Evolutionary conservation across 257 asterid species (phyloP).

Genomic region (Penstemon barbatus): DNA sequence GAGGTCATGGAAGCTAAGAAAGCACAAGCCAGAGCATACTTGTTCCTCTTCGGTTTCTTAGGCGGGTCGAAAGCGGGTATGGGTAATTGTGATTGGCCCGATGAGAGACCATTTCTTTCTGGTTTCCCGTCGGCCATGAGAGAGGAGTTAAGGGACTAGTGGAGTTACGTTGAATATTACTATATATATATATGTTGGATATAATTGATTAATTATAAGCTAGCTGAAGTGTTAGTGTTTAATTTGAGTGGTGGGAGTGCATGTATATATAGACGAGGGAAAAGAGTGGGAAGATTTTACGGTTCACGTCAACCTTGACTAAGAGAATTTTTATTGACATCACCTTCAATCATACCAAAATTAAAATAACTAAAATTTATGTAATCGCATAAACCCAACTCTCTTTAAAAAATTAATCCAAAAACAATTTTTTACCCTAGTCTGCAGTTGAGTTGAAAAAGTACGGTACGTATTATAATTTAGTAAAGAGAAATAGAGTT

Average conservation of each 20-base stretch:
- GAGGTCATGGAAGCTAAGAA: conserved; percentile 75
- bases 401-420: too few relatives aligned
- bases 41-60: conserved; percentile 49
- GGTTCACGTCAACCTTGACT: not conserved
- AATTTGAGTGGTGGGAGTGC: conserved; percentile 17
- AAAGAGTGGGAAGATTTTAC: not conserved
- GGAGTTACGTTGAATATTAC: not conserved
- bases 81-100: conserved; percentile 29
- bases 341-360: not conserved
- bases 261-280: conserved; percentile 20
- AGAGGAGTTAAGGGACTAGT: not conserved
- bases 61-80: conserved; percentile 49
- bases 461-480: too few relatives aligned
- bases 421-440: too few relatives aligned
- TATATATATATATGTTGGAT: not conserved
- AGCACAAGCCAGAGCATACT: conserved; percentile 63
- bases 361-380: too few relatives aligned
- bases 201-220: conserved; percentile 9
- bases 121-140: conserved; percentile 34
- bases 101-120: conserved; percentile 25
- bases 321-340: not conserved
- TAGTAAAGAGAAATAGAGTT: too few relatives aligned
- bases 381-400: too few relatives aligned
- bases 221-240: not conserved
- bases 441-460: too few relatives aligned